phyloP scores from a whole-genome alignment of 192 early-diverging fungal genomes.

The Coemansia sp. region DNA sequence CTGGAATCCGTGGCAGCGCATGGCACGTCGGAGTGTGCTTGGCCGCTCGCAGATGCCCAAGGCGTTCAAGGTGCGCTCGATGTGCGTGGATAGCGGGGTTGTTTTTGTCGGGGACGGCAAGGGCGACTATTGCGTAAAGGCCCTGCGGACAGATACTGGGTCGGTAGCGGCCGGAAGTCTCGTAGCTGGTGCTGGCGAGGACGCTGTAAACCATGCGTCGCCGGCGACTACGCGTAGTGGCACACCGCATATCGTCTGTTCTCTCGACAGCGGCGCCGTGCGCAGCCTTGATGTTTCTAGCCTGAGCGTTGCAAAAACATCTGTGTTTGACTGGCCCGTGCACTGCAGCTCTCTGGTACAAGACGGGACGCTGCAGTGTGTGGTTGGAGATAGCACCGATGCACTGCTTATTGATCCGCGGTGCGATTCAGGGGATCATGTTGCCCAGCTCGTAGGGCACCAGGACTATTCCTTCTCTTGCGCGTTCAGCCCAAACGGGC shows the following conservation, averaged over 20 bases:
- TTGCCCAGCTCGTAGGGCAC: conserved; percentile 38
- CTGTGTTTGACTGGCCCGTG: conserved; percentile 39
- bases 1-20: conserved; percentile 43
- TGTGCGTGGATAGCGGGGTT: conserved; percentile 38
- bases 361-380: conserved; percentile 32
- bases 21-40: conserved; percentile 18
- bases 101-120: conserved; percentile 44
- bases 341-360: conserved; percentile 39
- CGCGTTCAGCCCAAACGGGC: conserved; percentile 44
- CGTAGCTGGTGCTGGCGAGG: conserved; percentile 8
- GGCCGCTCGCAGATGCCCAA: conserved; percentile 20
- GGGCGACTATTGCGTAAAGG: conserved; percentile 32
- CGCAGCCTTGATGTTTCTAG: conserved; percentile 18
- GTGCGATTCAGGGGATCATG: neutral
- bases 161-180: neutral
- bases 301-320: neutral
- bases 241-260: conserved; percentile 9
- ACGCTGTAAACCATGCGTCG: conserved; percentile 46
- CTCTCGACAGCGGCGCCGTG: conserved; percentile 36
- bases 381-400: conserved; percentile 44
- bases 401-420: conserved; percentile 36
- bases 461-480: conserved; percentile 47
- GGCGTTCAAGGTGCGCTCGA: conserved; percentile 25
- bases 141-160: conserved; percentile 18
- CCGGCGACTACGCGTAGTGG: conserved; percentile 6